Evolutionary conservation across 2,329 filamentous ascomycete species (phyloP), one percentile per base, ranked within the genome.

Genomic region (Sarocladiaceae sp.): DNA sequence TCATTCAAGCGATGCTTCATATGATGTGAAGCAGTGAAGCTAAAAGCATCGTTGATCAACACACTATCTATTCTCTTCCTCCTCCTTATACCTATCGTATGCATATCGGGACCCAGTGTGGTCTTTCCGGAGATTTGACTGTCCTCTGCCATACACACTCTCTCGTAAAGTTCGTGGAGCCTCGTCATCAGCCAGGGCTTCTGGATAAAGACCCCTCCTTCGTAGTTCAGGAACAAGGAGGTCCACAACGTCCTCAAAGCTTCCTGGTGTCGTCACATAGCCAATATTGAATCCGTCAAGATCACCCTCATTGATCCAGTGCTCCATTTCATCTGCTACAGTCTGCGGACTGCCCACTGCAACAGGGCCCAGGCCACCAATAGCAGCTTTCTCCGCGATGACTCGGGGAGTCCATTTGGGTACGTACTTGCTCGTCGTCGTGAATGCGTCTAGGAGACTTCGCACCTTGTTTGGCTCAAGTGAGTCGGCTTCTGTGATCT

Each of bases 251-350:
- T 86, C 82, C 47, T 80, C 74, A 62, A 85, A 86, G 0, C 79
- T 80, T 46, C 77, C 73, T 0, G 82, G 82, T 53, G 82, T 80
- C n/a, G 83, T 63, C 0, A 79, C 76, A 50, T 86, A 85, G 1
- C 81, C 81, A 58, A 88, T 72, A 55, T 88, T 88, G 62, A 88
- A 88, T 0, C 83, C 83, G 55, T 88, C 83, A 1, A 88, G 74
- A 51, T 85, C 83, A 0, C 80, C 82, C 57, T 85, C 82, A 5
- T 66, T 55, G 0, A 86, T 67, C 83, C 83, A 88, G 1, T 67
- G 62, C 60, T 88, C 80, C 46, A 88, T 68, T 33, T 74, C 72
- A 55, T 88, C 82, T 0, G 80, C 83, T 1, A 87, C 81, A 50
- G 78, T 74, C 13, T 69, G 59, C 0, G 83, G 66, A 0, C 80